These are phyloP conservation scores for Ophiosphaerella herpotricha DNA, from an alignment of 2,329 filamentous ascomycete genomes.

Conservation along the genomic window DNA sequence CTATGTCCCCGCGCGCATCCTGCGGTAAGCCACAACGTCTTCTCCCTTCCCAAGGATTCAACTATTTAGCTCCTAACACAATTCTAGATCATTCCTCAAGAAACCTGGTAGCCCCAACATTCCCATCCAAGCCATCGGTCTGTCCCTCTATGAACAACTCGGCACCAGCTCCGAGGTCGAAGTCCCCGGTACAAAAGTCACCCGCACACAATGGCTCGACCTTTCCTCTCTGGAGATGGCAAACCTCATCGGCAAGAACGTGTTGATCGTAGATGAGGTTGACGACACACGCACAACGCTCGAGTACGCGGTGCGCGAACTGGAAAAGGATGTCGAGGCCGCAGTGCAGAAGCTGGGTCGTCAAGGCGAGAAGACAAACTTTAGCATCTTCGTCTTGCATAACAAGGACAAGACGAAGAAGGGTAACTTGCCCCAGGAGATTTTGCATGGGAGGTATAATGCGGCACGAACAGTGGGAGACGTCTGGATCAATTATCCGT, in stretches of 20 bases:
- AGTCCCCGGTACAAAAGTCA: slow-evolving; percentile 87
- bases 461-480: slow-evolving; percentile 89
- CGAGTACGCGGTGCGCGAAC: slow-evolving; percentile 89
- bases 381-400: slow-evolving; percentile 94
- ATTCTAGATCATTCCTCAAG: slow-evolving; percentile 81
- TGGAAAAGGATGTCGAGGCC: slow-evolving; percentile 89
- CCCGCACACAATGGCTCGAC: slow-evolving; percentile 97
- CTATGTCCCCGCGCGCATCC: slow-evolving; percentile 94
- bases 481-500: slow-evolving; percentile 98
- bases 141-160: slow-evolving; percentile 93
- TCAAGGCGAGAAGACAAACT: slow-evolving; percentile 75
- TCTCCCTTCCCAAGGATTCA: neutral
- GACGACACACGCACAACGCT: slow-evolving; percentile 94
- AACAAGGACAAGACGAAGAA: slow-evolving; percentile 99
- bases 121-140: slow-evolving; percentile 97
- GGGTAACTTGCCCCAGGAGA: slow-evolving; percentile 76
- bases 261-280: slow-evolving; percentile 93
- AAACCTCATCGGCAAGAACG: slow-evolving; percentile 87
- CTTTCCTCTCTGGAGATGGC: slow-evolving; percentile 83
- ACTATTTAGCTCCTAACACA: neutral
- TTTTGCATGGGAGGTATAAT: slow-evolving; percentile 77
- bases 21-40: slow-evolving; percentile 60
- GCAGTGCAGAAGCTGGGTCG: slow-evolving; percentile 75
- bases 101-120: slow-evolving; percentile 86
- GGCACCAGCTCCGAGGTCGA: slow-evolving; percentile 70